phyloP scores from a whole-genome alignment of 257 asterid species.

The Linaria vulgaris region DNA sequence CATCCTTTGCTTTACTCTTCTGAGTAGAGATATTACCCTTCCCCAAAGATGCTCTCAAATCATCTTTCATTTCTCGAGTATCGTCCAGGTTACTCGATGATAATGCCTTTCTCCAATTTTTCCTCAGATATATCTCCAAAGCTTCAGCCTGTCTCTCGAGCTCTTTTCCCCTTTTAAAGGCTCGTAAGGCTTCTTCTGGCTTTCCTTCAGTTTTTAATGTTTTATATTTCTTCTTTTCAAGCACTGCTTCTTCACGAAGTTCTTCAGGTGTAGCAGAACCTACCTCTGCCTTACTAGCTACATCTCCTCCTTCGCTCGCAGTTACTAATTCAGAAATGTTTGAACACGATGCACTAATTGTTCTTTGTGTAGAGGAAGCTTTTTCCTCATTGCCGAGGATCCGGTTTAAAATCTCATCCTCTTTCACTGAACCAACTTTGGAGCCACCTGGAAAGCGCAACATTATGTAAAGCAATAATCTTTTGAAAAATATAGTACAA shows the following conservation, averaged over 20 bases:
- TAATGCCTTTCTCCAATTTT: slow-evolving; percentile 64
- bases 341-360: slow-evolving; percentile 48
- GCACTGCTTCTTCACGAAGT: slow-evolving; percentile 77
- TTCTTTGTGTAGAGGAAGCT: slow-evolving; percentile 32
- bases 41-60: slow-evolving; percentile 32
- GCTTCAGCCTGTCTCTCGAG: slow-evolving; percentile 95
- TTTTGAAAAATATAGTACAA: background rate
- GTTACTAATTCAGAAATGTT: slow-evolving; percentile 35
- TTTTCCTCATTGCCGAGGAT: slow-evolving; percentile 47
- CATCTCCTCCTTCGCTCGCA: slow-evolving; percentile 39
- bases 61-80: slow-evolving; percentile 41
- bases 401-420: slow-evolving; percentile 60
- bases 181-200: slow-evolving; percentile 83
- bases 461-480: slow-evolving; percentile 9
- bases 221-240: slow-evolving; percentile 71
- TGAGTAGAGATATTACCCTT: slow-evolving; percentile 38
- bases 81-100: slow-evolving; percentile 46
- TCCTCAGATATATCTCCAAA: slow-evolving; percentile 68
- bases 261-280: slow-evolving; percentile 73
- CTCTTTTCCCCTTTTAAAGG: slow-evolving; percentile 89
- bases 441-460: slow-evolving; percentile 60
- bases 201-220: slow-evolving; percentile 86
- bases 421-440: slow-evolving; percentile 49
- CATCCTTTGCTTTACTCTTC: slow-evolving; percentile 60
- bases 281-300: slow-evolving; percentile 34